Percentiles rank a stretch among this genome's conserved stretches.
Evolutionary conservation across 768 basidiomycete genomes (phyloP).

Genomic region (Myochromella boudieri): DNA sequence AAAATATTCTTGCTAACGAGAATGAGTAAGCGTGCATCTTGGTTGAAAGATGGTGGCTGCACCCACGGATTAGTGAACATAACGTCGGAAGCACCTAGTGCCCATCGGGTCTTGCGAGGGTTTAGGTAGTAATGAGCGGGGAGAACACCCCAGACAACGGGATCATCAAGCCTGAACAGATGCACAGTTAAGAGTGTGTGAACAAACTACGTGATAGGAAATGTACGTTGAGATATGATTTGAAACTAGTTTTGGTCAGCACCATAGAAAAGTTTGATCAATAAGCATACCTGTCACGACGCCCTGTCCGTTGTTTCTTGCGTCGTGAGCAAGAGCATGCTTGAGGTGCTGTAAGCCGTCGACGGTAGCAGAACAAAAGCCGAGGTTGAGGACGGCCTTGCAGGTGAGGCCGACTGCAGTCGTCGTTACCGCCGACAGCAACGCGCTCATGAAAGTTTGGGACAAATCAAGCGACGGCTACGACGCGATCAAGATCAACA

Average conservation of each 20-base stretch:
- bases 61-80: slow-evolving; percentile 92
- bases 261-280: neutral
- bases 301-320: slow-evolving; percentile 53
- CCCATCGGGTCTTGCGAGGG: slow-evolving; percentile 76
- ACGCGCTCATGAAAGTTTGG: slow-evolving; percentile 31
- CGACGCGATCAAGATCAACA: slow-evolving; percentile 4
- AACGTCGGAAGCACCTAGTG: slow-evolving; percentile 89
- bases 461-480: neutral
- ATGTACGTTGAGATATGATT: slow-evolving; percentile 93
- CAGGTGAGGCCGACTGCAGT: slow-evolving; percentile 71
- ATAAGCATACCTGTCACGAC: slow-evolving; percentile 64
- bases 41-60: slow-evolving; percentile 9
- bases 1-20: slow-evolving; percentile 63
- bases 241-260: slow-evolving; percentile 52
- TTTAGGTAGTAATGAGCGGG: slow-evolving; percentile 62
- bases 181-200: slow-evolving; percentile 7
- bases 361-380: slow-evolving; percentile 67
- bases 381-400: slow-evolving; percentile 73
- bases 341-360: slow-evolving; percentile 66
- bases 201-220: slow-evolving; percentile 8
- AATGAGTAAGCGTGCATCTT: slow-evolving; percentile 9
- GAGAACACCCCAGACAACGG: slow-evolving; percentile 84
- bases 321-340: slow-evolving; percentile 53
- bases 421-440: slow-evolving; percentile 61
- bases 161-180: slow-evolving; percentile 69